Evolutionary conservation across 192 early-diverging fungal genomes (phyloP).

Genomic region (Glomus cerebriforme): DNA sequence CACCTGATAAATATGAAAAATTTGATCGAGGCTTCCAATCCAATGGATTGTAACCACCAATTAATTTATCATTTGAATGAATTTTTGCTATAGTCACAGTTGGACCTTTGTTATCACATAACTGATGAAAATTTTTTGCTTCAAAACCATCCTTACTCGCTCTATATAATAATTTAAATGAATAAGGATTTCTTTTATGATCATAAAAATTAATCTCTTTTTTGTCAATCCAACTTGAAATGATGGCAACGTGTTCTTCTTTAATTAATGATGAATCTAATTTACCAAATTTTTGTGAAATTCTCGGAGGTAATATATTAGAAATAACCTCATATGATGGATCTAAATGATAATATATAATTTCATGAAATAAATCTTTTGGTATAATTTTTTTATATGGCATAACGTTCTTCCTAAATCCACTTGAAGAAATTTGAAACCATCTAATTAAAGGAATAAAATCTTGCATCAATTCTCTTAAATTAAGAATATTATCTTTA

Average conservation of each 20-base stretch:
- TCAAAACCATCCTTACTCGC: not conserved
- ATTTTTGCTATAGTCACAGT: not conserved
- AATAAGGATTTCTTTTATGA: not conserved
- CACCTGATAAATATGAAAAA: not conserved
- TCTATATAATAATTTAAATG: not conserved
- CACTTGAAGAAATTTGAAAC: constrained; percentile 10
- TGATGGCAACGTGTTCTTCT: not conserved
- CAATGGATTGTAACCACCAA: constrained; percentile 9
- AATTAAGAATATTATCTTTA: not conserved
- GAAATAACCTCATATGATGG: not conserved
- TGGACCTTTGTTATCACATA: constrained; percentile 1
- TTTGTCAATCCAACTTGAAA: not conserved
- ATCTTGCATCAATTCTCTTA: constrained; percentile 5
- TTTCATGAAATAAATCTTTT: not conserved
- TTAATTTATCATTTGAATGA: not conserved
- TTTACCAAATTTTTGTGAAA: not conserved
- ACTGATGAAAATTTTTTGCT: not conserved
- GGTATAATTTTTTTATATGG: constrained; percentile 2
- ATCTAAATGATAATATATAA: not conserved
- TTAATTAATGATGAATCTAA: not conserved
- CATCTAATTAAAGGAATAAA: constrained; percentile 30
- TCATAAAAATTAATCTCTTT: not conserved
- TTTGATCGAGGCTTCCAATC: not conserved
- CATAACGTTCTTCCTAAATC: not conserved
- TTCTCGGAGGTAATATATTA: constrained; percentile 17